Conservation (phyloP, 2,329 filamentous ascomycete species). For the Dryadomyces quercivorus region DNA sequence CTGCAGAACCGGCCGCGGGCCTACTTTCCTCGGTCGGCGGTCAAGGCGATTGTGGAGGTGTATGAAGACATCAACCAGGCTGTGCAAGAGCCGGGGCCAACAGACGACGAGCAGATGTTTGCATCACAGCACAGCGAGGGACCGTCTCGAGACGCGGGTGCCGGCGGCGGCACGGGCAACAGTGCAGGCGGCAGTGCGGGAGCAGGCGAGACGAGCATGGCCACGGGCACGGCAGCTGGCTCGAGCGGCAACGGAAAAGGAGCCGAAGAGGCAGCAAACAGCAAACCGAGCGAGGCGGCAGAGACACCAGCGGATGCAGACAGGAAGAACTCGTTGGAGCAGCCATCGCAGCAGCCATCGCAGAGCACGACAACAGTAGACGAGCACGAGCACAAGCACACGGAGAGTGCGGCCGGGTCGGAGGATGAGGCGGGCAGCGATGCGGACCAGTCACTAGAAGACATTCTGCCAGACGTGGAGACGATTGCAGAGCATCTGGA, state of each 20-base stretch:
- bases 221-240: background rate
- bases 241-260: background rate
- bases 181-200: background rate
- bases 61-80: conserved; percentile 91
- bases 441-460: conserved; percentile 57
- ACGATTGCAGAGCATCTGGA: conserved; percentile 52
- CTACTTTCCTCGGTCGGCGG: conserved; percentile 73
- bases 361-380: background rate
- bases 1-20: conserved; percentile 60
- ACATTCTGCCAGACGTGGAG: conserved; percentile 51
- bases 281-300: background rate
- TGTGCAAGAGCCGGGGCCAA: conserved; percentile 64
- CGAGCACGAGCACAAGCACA: conserved; percentile 26
- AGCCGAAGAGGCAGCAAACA: background rate
- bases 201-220: background rate
- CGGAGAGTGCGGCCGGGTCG: conserved; percentile 45
- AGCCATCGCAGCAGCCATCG: conserved; percentile 17
- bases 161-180: background rate
- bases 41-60: conserved; percentile 92
- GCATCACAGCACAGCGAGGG: conserved; percentile 20
- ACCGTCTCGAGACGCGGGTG: background rate
- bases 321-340: background rate
- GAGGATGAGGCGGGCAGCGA: conserved; percentile 63
- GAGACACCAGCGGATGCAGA: background rate
- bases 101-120: conserved; percentile 45